Evolutionary conservation across 2,329 filamentous ascomycete genomes (phyloP), one percentile per base, ranked within the genome.

Genomic region (Phialophora expanda): DNA sequence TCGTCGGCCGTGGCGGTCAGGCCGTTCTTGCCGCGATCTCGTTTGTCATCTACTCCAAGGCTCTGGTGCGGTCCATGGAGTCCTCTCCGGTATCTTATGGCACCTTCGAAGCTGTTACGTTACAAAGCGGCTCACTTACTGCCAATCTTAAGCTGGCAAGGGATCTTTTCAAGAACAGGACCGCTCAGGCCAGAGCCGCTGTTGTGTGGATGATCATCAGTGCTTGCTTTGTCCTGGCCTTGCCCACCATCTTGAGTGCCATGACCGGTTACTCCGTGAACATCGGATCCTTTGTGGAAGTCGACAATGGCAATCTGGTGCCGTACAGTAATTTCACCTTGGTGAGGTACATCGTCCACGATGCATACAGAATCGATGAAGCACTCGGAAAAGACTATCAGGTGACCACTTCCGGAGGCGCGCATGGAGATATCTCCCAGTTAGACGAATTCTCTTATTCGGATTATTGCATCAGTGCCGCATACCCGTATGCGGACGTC

Each of bases 191-290:
- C 74, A 66, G 44, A 59, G n/a, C 60, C 8, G 22, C 22, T 3
- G 75, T 78, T n/a, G 65, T 75, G 14, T 79, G 76, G 70, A 73
- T 77, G 28, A 68, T 77, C 0, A 22, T 77, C 17, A 72, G 75
- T 3, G 74, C 69, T 1, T 46, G 68, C 2, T 78, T 76, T 44
- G 71, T 78, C 14, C 58, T 78, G 1, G 65, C 64, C 14, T 71
- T 78, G 22, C 76, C 76, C 0, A 75, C 76, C 22, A 69, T 76
- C 4, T 56, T 77, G 0, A 75, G 73, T 3, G 77, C 77, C 12
- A 78, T 78, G 75, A 77, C 75, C 0, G 77, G 77, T 9, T 79
- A 78, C 59, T 74, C 76, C n/a, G 69, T 73, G 0, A 77, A 74
- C 72, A 66, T 77, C 14, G 46, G 61, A 12, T 12, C 66, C 4